Base-by-base conservation (phyloP, 805 yeast species). In the Wickerhamiella nectarea region DNA sequence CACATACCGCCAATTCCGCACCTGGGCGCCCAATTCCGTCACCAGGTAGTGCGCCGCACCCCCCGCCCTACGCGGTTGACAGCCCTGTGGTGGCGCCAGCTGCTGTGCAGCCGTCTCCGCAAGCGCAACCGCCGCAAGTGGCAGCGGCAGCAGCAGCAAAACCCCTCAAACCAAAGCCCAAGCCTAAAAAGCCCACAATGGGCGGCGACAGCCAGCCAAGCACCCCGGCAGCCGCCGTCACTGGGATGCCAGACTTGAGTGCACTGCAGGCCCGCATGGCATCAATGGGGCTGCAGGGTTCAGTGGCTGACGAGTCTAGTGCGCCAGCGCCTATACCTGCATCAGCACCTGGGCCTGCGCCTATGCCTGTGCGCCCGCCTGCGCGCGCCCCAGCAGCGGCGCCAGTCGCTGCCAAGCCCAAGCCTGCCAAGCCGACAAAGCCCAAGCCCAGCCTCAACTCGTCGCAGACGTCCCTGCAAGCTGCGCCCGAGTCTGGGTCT, bases 81-180 rank as follows among this genome's bases (percentile, higher is more conserved):
- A 28, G 15, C 31, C 34, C 21, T 14, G 20, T 17, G 14, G 17
- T 24, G 18, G 24, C 15, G 38, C 36, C 21, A 18, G 26, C 38
- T 38, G 35, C 49, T 45, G 34, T 45, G 14, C 40, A n/a, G n/a
- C n/a, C n/a, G n/a, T n/a, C n/a, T n/a, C n/a, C n/a, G n/a, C n/a
- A n/a, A n/a, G n/a, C n/a, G n/a, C n/a, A n/a, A n/a, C n/a, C n/a
- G n/a, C n/a, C n/a, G n/a, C n/a, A n/a, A n/a, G n/a, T n/a, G n/a
- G n/a, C n/a, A n/a, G n/a, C 48, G 17, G 22, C 56, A 56, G 19
- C 29, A 20, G 46, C 49, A 36, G 49, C 51, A 51, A 46, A 44
- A 26, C 47, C 58, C 9, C 48, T 43, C 34, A 50, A 10, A 41
- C 52, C 28, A 20, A 47, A 34, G 45, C 50, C 40, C 19, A 38